These are phyloP conservation scores for Sugiyamaella boreocaroliniensis DNA, from an alignment of 805 yeast species.

Conservation along the genomic window DNA sequence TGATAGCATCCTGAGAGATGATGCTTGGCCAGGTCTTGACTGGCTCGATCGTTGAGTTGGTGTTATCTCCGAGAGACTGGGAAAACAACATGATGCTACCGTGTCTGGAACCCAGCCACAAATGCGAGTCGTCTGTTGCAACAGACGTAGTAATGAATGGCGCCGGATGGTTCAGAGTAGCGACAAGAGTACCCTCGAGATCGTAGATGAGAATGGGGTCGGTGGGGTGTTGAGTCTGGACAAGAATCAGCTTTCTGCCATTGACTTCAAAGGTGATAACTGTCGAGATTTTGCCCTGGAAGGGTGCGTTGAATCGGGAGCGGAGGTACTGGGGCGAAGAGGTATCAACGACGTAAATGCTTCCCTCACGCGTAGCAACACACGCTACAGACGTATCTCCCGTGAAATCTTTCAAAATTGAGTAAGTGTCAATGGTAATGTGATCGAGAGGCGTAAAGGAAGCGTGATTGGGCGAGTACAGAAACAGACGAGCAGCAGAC, in stretches of 20 bases:
- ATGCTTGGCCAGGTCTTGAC: conserved; percentile 9
- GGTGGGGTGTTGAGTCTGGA: conserved; percentile 64
- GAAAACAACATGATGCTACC: conserved; percentile 58
- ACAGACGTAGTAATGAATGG: conserved; percentile 57
- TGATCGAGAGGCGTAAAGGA: conserved; percentile 3
- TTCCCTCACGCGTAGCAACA: conserved; percentile 31
- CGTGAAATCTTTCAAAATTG: conserved; percentile 33
- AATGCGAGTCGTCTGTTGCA: conserved; percentile 16
- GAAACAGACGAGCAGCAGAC: conserved; percentile 54
- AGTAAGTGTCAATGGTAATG: conserved; percentile 13
- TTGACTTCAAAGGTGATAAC: conserved; percentile 15
- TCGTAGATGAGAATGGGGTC: conserved; percentile 44
- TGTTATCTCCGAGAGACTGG: conserved; percentile 18
- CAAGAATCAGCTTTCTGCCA: conserved; percentile 30
- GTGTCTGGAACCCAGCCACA: conserved; percentile 66
- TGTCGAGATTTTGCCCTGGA: conserved; percentile 33
- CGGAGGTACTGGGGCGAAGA: not conserved
- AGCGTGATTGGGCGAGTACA: conserved; percentile 23
- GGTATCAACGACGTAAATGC: conserved; percentile 8
- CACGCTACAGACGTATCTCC: conserved; percentile 39
- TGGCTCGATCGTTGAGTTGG: not conserved
- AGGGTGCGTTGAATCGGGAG: conserved; percentile 22
- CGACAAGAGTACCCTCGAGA: conserved; percentile 29
- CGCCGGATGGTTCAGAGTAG: conserved; percentile 31
- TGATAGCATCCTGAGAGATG: conserved; percentile 27